phyloP scores from a whole-genome alignment of 148 eudicot species.

The Rhododendron simsii region DNA sequence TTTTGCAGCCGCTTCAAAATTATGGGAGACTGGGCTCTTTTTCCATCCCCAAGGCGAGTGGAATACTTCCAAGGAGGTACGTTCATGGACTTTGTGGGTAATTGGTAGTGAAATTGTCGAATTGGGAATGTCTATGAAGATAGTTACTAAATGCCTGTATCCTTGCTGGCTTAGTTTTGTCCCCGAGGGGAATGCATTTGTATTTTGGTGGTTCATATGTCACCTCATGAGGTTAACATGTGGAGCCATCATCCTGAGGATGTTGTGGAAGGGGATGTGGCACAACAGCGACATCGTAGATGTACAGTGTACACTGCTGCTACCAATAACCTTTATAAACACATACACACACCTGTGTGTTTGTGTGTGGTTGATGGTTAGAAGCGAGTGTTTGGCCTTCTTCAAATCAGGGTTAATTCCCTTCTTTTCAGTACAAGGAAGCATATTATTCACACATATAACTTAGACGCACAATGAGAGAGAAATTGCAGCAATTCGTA shows the following conservation, averaged over 20 bases:
- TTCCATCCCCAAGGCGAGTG: constrained; percentile 42
- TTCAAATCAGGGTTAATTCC: too few species aligned
- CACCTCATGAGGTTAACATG: not conserved
- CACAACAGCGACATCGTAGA: not conserved
- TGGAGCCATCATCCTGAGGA: not conserved
- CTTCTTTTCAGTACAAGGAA: too few species aligned
- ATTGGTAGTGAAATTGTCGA: not conserved
- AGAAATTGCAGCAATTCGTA: not conserved
- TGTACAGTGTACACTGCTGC: not conserved
- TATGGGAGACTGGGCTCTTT: constrained; percentile 67
- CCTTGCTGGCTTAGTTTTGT: not conserved
- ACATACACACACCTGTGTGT: not conserved
- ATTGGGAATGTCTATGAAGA: not conserved
- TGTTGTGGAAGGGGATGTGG: not conserved
- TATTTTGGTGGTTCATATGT: not conserved
- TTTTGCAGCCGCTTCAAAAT: constrained; percentile 69
- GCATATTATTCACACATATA: too few species aligned
- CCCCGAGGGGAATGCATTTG: not conserved
- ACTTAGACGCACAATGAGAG: not conserved
- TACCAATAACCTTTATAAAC: too few species aligned
- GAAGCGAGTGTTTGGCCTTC: too few species aligned
- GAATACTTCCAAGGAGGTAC: constrained; percentile 45
- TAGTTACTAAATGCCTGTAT: not conserved
- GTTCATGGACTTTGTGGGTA: not conserved
- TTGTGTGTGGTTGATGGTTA: too few species aligned